These are phyloP conservation scores for Evansstolkia leycettana DNA, from an alignment of 495 filamentous ascomycete species.

Conservation along the genomic window DNA sequence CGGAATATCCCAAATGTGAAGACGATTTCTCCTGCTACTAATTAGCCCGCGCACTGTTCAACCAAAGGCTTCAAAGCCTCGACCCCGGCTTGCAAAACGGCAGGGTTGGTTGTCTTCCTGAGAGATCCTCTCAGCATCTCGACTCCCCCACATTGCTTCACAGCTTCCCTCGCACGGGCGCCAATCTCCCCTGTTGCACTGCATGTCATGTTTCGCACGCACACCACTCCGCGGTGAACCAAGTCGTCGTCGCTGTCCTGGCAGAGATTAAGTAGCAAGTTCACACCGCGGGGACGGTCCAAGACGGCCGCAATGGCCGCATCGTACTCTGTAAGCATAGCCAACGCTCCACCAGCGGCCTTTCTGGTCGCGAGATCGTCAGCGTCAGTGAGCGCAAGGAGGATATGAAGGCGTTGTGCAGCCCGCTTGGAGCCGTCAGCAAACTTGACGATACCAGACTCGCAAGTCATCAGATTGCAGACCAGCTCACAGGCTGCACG, in stretches of 20 bases:
- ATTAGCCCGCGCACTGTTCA: conserved; percentile 14
- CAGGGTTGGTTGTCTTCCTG: conserved; percentile 48
- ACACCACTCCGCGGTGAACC: conserved; percentile 66
- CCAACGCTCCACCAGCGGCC: conserved; percentile 80
- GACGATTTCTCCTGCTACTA: not conserved
- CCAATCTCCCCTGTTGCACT: conserved; percentile 29
- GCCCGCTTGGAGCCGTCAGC: conserved; percentile 57
- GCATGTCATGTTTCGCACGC: conserved; percentile 42
- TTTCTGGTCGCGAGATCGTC: conserved; percentile 68
- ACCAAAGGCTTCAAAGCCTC: conserved; percentile 50
- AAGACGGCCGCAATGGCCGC: conserved; percentile 56
- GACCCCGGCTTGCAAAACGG: conserved; percentile 52
- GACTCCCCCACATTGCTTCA: conserved; percentile 37
- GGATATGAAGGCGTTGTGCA: conserved; percentile 59
- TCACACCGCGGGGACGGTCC: conserved; percentile 53
- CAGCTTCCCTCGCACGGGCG: conserved; percentile 23
- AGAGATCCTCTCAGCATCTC: conserved; percentile 50
- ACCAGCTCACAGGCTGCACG: conserved; percentile 79
- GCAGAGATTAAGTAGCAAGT: conserved; percentile 61
- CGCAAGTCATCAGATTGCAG: conserved; percentile 78
- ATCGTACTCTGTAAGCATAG: conserved; percentile 69
- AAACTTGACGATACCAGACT: conserved; percentile 63
- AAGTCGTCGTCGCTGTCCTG: conserved; percentile 63
- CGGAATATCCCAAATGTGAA: not conserved
- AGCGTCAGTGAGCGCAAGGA: conserved; percentile 77